phyloP scores from a whole-genome alignment of 257 asterid genomes.

The Nicotiana tomentosiformis region DNA sequence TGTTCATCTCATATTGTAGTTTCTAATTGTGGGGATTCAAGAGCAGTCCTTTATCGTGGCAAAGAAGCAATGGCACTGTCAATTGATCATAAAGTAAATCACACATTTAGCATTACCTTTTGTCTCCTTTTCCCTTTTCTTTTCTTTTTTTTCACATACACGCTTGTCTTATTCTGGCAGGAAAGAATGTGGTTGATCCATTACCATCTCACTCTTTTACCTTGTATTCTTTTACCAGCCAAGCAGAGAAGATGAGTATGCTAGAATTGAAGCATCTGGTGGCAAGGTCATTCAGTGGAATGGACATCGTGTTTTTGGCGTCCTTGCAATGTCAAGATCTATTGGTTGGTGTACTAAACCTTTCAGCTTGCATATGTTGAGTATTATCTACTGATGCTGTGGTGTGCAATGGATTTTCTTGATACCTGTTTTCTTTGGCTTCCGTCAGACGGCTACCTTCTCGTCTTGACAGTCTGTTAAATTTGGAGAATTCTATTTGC shows the following conservation, averaged over 20 bases:
- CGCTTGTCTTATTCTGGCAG: neutral
- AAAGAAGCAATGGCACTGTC: slow-evolving; percentile 73
- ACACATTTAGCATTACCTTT: neutral
- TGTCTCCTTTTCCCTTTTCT: neutral
- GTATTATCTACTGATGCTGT: neutral
- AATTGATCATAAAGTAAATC: slow-evolving; percentile 60
- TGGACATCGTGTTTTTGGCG: slow-evolving; percentile 90
- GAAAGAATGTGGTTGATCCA: neutral
- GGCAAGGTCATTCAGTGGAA: slow-evolving; percentile 92
- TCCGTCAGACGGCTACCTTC: no score
- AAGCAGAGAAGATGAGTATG: slow-evolving; percentile 71
- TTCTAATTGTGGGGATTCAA: slow-evolving; percentile 80
- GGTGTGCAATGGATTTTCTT: neutral
- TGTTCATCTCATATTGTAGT: slow-evolving; percentile 79
- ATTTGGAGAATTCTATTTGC: no score
- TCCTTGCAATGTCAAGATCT: slow-evolving; percentile 90
- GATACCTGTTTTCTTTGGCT: neutral
- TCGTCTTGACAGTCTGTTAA: no score
- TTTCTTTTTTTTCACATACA: neutral
- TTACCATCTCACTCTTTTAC: neutral
- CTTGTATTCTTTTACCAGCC: slow-evolving; percentile 38
- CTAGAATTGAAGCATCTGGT: slow-evolving; percentile 84
- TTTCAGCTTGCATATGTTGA: neutral
- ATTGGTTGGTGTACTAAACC: slow-evolving; percentile 47
- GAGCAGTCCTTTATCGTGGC: slow-evolving; percentile 87